Evolutionary conservation across 2,329 filamentous ascomycete species (phyloP).

Genomic region (Botrytis porri): DNA sequence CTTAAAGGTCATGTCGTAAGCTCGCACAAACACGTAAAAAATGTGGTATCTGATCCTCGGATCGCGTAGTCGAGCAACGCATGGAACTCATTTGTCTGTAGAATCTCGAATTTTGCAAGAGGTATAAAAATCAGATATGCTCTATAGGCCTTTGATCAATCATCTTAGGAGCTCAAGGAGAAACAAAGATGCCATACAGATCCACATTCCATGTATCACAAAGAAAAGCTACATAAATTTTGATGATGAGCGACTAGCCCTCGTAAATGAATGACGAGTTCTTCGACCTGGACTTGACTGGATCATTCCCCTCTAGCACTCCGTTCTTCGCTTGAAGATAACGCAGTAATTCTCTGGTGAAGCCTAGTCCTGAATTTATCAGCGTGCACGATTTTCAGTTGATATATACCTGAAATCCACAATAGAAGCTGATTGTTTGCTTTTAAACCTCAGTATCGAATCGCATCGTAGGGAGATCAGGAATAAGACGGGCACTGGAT

Average conservation of each 20-base stretch:
- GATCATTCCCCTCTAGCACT: not conserved
- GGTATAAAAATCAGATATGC: not conserved
- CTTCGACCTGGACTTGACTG: not conserved
- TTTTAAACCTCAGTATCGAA: not conserved
- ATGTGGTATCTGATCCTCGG: not conserved
- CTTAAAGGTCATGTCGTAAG: not conserved
- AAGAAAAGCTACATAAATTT: not conserved
- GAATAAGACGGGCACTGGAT: not conserved
- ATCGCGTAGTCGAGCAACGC: not conserved
- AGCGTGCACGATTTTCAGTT: not conserved
- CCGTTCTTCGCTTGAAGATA: not conserved
- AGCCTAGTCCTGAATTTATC: not conserved
- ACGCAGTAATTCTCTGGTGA: not conserved
- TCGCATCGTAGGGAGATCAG: not conserved
- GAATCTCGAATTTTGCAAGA: not conserved
- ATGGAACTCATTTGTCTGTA: not conserved
- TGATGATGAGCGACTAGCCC: not conserved
- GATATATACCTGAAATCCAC: not conserved
- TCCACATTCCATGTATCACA: not conserved
- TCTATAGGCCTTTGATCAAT: not conserved
- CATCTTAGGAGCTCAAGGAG: not conserved
- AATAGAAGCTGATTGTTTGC: not conserved
- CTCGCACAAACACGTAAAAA: not conserved
- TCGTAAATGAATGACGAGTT: not conserved
- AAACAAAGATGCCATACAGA: not conserved